Conservation (phyloP, 495 filamentous ascomycete species). For the Platismatia glauca region DNA sequence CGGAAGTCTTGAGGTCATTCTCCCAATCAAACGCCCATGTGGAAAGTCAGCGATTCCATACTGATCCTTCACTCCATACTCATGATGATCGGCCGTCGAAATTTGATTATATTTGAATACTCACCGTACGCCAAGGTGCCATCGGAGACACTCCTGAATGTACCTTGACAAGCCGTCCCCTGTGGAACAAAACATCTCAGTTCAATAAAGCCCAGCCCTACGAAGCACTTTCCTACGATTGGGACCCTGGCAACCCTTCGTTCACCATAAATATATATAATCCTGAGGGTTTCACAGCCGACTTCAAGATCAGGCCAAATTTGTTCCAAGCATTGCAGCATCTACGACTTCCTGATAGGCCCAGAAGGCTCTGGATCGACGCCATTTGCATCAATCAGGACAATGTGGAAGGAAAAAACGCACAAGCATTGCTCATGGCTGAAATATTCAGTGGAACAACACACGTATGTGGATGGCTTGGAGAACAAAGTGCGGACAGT, state of each 20-base stretch:
- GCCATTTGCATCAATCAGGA: too few relatives aligned
- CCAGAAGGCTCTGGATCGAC: constrained; percentile 27
- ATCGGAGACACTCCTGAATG: too few relatives aligned
- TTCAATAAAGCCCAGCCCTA: neutral
- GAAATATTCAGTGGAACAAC: constrained; percentile 26
- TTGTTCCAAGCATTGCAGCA: constrained; percentile 25
- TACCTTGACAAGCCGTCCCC: neutral
- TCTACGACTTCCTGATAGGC: constrained; percentile 23
- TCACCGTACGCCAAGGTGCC: too few relatives aligned
- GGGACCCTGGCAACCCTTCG: constrained; percentile 3
- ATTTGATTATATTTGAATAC: too few relatives aligned
- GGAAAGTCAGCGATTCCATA: too few relatives aligned
- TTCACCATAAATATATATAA: neutral
- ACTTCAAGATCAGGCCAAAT: constrained; percentile 24
- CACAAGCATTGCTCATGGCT: constrained; percentile 29
- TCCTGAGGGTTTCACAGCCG: neutral
- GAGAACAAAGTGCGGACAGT: constrained; percentile 15
- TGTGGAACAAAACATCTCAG: too few relatives aligned
- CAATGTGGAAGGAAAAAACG: constrained; percentile 24
- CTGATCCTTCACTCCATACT: too few relatives aligned
- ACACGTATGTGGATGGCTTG: constrained; percentile 28
- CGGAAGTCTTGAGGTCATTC: too few relatives aligned
- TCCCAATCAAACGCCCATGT: too few relatives aligned
- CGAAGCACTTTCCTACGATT: constrained; percentile 13
- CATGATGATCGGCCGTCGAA: too few relatives aligned